These are phyloP conservation scores for Panus rudis DNA, from an alignment of 768 basidiomycete genomes.

Conservation along the genomic window DNA sequence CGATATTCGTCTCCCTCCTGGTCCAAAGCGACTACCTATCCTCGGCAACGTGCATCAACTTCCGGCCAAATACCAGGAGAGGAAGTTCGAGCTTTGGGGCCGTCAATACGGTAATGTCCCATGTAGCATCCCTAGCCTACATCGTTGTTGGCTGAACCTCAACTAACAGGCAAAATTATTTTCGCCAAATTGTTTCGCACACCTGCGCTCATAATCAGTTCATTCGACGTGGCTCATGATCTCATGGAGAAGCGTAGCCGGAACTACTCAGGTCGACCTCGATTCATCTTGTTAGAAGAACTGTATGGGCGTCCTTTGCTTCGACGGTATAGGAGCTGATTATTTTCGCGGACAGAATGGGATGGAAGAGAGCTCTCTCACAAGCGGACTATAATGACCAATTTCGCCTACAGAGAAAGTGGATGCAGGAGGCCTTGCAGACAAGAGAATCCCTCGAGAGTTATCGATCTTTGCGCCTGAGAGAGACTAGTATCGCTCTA, in stretches of 20 bases:
- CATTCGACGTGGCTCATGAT: conserved; percentile 17
- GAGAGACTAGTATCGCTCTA: conserved; percentile 10
- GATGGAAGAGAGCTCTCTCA: conserved; percentile 8
- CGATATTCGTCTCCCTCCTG: too few relatives aligned
- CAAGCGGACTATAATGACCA: conserved; percentile 9
- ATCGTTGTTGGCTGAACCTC: neutral
- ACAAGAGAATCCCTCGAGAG: conserved; percentile 1
- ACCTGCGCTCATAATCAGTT: conserved; percentile 21
- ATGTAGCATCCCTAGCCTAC: neutral
- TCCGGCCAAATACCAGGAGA: conserved; percentile 8
- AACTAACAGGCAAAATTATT: conserved; percentile 12
- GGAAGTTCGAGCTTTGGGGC: conserved; percentile 8
- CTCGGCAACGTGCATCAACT: conserved; percentile 14
- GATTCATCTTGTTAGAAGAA: conserved; percentile 12
- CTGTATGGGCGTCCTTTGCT: conserved; percentile 7
- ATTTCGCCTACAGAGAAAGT: conserved; percentile 13
- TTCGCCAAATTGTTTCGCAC: conserved; percentile 13
- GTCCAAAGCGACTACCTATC: conserved; percentile 11
- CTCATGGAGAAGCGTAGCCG: conserved; percentile 21
- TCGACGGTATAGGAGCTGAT: neutral
- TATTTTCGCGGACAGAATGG: conserved; percentile 12
- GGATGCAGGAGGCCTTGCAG: conserved; percentile 12
- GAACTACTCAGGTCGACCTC: conserved; percentile 23
- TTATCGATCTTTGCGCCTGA: conserved; percentile 11
- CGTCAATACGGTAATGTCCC: conserved; percentile 9